Base-by-base conservation (phyloP, 495 filamentous ascomycete species). In the Lasiosphaeria miniovina region DNA sequence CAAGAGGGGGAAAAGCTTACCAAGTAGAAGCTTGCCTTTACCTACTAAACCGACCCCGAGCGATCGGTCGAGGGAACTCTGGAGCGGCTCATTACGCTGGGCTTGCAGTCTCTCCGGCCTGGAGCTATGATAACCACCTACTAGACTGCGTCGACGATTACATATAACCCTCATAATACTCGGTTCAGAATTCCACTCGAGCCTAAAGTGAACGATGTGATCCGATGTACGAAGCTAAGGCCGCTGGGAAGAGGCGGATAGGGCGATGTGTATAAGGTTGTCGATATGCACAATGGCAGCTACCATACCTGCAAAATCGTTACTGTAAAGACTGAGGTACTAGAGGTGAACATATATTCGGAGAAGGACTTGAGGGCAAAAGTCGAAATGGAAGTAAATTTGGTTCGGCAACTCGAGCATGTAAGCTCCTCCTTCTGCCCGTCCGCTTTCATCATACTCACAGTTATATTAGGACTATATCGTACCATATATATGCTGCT, bases 291-390 rank as follows among this genome's bases (percentile, higher is more conserved):
- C 58, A 62, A 38, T 52, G 48, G 54, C 36, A 46, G 33, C 33
- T 46, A 62, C 41, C 36, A 57, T 33, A 54, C 48, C 46, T 62
- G 49, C 40, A 62, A 58, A 57, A 57, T 58, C 43, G 17, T 58
- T 46, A 54, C 60, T 51, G 48, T 62, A n/a, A 62, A 57, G 38
- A 45, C 54, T 3, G 53, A 57, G 49, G 54, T 62, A 51, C 54
- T 54, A 36, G 11, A 58, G 2, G 58, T 54, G 54, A 57, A 62
- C 17, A 62, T 62, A 46, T 52, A 58, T 62, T 62, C 60, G 60
- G 60, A 62, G 54, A 58, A 40, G 60, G 60, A 62, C 17, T 62
- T 62, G 9, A 57, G 54, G 55, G 40, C n/a, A 58, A 57, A 46
- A 40, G 60, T 62, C 35, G 49, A 62, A 62, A 57, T 43, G 38